Percentiles rank a stretch among this genome's conserved stretches.
Conservation (phyloP, 768 basidiomycete species). For the Boletus tylopilopsis region DNA sequence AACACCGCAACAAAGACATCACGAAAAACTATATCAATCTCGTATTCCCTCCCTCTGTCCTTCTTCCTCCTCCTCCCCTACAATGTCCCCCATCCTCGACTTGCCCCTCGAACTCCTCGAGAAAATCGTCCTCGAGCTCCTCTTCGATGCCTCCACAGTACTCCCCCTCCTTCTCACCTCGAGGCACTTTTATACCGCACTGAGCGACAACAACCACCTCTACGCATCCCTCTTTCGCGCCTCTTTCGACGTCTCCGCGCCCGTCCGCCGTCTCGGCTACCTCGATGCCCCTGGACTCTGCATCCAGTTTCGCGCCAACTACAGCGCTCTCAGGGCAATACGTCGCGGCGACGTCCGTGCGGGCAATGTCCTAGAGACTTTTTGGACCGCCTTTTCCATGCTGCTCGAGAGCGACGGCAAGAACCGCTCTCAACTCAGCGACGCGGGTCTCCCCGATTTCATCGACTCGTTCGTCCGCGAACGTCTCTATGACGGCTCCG, state of each 20-base stretch:
- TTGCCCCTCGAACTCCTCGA: conserved; percentile 48
- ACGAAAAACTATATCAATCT: background rate
- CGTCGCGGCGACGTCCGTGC: conserved; percentile 35
- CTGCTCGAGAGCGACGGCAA: conserved; percentile 65
- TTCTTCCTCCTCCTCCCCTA: background rate
- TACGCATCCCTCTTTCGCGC: conserved; percentile 50
- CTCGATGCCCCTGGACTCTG: conserved; percentile 36
- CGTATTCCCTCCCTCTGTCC: background rate
- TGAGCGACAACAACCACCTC: conserved; percentile 37
- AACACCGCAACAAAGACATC: background rate
- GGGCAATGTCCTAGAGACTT: conserved; percentile 23
- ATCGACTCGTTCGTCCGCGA: conserved; percentile 42
- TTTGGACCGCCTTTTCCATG: conserved; percentile 53
- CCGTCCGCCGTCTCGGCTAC: conserved; percentile 47
- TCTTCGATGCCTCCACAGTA: conserved; percentile 25
- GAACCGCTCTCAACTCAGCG: conserved; percentile 54
- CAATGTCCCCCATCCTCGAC: conserved; percentile 24
- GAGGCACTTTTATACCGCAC: conserved; percentile 34
- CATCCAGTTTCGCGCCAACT: conserved; percentile 40
- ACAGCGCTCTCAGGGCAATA: conserved; percentile 26
- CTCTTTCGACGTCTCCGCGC: conserved; percentile 55
- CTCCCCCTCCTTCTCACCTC: conserved; percentile 48
- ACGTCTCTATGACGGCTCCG: conserved; percentile 41
- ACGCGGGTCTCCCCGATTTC: conserved; percentile 46
- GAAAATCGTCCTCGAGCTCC: conserved; percentile 47